Conservation (phyloP, 2,329 filamentous ascomycete genomes). For the Phyllosticta capitalensis region DNA sequence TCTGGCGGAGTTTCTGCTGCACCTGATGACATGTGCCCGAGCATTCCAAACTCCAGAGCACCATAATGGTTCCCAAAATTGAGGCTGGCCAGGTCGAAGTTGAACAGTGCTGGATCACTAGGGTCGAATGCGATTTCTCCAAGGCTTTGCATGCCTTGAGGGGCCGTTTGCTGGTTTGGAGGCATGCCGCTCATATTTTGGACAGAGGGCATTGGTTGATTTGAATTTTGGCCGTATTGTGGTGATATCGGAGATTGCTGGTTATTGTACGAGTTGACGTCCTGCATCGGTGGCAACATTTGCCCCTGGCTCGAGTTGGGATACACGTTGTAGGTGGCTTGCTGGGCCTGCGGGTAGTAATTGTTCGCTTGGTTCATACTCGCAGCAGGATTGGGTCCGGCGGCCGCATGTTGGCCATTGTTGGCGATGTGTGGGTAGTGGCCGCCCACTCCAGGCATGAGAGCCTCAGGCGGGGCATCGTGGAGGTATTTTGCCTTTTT, state of each 20-base stretch:
- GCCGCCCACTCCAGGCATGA: slow-evolving; percentile 73
- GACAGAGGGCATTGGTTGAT: slow-evolving; percentile 39
- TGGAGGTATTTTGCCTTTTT: slow-evolving; percentile 99
- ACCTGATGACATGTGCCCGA: slow-evolving; percentile 91
- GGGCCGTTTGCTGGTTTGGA: slow-evolving; percentile 32
- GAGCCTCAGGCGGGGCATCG: slow-evolving; percentile 81
- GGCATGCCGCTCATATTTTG: slow-evolving; percentile 39
- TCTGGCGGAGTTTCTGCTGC: slow-evolving; percentile 69
- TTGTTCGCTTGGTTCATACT: slow-evolving; percentile 26
- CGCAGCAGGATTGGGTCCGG: slow-evolving; percentile 15
- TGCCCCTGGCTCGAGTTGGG: slow-evolving; percentile 27
- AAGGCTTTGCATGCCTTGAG: slow-evolving; percentile 35
- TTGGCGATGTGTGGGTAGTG: slow-evolving; percentile 47
- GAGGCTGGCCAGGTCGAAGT: slow-evolving; percentile 87
- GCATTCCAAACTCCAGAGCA: slow-evolving; percentile 89
- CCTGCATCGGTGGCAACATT: slow-evolving; percentile 34
- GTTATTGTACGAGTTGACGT: slow-evolving; percentile 47
- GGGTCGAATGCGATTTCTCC: slow-evolving; percentile 67
- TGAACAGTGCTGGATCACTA: slow-evolving; percentile 85
- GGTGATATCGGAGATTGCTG: slow-evolving; percentile 69
- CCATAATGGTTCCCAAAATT: slow-evolving; percentile 96
- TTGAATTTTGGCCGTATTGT: slow-evolving; percentile 50
- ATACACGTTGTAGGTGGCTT: slow-evolving; percentile 31
- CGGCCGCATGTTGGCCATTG: slow-evolving; percentile 17
- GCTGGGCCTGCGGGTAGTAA: slow-evolving; percentile 34